Evolutionary conservation across 1,139 yeast genomes (phyloP).

Genomic region (Candida smagusa): DNA sequence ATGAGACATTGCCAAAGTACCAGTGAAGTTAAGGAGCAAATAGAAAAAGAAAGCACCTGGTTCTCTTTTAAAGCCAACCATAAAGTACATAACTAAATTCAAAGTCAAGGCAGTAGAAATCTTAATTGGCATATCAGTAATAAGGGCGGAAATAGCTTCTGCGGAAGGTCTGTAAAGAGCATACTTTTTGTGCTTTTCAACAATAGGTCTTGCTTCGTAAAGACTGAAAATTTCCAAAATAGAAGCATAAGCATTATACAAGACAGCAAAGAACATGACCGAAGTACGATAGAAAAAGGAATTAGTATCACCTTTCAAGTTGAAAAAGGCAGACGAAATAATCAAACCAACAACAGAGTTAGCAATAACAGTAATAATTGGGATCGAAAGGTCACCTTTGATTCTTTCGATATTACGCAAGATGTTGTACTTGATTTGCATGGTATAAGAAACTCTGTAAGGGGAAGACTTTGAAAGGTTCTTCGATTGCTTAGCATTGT

Average conservation of each 20-base stretch:
- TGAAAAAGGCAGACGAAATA: constrained; percentile 72
- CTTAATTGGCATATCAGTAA: constrained; percentile 68
- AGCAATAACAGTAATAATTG: constrained; percentile 57
- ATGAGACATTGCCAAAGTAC: constrained; percentile 68
- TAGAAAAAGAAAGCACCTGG: constrained; percentile 72
- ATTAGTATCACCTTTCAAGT: constrained; percentile 36
- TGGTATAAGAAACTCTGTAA: constrained; percentile 59
- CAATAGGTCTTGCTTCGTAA: constrained; percentile 69
- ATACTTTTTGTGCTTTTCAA: constrained; percentile 74
- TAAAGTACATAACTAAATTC: constrained; percentile 62
- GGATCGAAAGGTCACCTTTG: constrained; percentile 64
- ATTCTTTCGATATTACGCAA: constrained; percentile 62
- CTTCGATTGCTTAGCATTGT: constrained; percentile 58
- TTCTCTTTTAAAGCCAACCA: constrained; percentile 61
- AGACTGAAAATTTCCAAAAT: constrained; percentile 68
- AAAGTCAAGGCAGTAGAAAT: constrained; percentile 52
- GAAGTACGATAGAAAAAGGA: constrained; percentile 70
- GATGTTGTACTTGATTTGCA: constrained; percentile 63
- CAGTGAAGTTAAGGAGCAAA: constrained; percentile 48
- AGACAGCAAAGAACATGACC: constrained; percentile 70
- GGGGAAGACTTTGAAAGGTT: constrained; percentile 53
- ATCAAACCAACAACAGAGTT: constrained; percentile 68
- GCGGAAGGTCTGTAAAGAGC: constrained; percentile 78
- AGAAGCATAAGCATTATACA: constrained; percentile 78
- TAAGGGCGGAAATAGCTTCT: constrained; percentile 66